Conservation (phyloP, 192 early-diverging fungal genomes). For the Lobosporangium transversale region DNA sequence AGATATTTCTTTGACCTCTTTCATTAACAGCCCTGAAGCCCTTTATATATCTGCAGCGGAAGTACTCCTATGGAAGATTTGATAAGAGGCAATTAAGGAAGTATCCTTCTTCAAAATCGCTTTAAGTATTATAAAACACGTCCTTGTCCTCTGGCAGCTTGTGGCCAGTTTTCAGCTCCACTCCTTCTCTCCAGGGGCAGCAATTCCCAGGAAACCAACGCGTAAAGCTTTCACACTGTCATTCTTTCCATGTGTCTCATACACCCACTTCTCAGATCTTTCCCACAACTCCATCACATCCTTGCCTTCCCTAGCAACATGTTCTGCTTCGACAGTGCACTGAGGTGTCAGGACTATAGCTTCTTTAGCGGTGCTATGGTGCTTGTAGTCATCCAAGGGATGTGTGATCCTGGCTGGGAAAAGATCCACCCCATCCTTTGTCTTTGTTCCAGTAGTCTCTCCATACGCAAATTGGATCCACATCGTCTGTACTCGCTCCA, state of each 20-base stretch:
- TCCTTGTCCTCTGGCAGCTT: too few relatives aligned
- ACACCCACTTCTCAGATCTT: slow-evolving; percentile 16
- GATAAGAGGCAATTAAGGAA: too few relatives aligned
- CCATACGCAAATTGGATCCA: slow-evolving; percentile 43
- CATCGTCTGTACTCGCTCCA: slow-evolving; percentile 11
- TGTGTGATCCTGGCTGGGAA: slow-evolving; percentile 10
- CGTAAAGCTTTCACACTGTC: slow-evolving; percentile 7
- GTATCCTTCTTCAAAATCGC: too few relatives aligned
- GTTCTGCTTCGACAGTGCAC: not conserved
- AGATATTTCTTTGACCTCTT: too few relatives aligned
- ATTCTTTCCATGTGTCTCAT: not conserved
- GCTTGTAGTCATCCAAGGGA: slow-evolving; percentile 14
- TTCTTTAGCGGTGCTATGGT: slow-evolving; percentile 17
- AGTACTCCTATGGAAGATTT: too few relatives aligned
- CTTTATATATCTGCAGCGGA: too few relatives aligned
- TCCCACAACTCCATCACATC: slow-evolving; percentile 19
- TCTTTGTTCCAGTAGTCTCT: not conserved
- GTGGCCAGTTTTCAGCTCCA: too few relatives aligned
- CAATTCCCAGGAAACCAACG: slow-evolving; percentile 27
- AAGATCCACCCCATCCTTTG: not conserved
- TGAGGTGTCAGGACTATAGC: slow-evolving; percentile 11
- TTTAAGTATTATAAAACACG: too few relatives aligned
- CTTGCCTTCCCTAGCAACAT: slow-evolving; percentile 1
- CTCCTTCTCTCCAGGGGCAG: not conserved
- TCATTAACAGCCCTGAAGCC: too few relatives aligned